phyloP scores from a whole-genome alignment of 495 filamentous ascomycete species.

The Peziza echinospora region DNA sequence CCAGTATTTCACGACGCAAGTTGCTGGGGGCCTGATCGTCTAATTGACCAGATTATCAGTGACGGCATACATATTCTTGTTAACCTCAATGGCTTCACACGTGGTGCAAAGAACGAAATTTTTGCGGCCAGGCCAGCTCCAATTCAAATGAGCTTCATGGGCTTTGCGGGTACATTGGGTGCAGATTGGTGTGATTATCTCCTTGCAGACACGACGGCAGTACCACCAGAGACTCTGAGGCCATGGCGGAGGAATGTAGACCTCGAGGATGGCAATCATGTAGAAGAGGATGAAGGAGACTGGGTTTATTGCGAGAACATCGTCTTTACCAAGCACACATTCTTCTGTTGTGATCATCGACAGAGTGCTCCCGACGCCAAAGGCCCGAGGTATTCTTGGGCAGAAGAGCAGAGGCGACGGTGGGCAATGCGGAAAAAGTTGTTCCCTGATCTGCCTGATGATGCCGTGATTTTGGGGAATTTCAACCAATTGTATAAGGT shows the following conservation, averaged over 20 bases:
- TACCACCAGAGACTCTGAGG: constrained; percentile 61
- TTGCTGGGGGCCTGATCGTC: constrained; percentile 58
- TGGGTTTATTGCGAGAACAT: constrained; percentile 98
- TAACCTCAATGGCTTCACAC: constrained; percentile 93
- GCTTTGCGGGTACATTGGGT: constrained; percentile 86
- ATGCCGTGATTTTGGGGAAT: constrained; percentile 83
- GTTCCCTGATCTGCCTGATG: constrained; percentile 64
- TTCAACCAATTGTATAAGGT: constrained; percentile 99
- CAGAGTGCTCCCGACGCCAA: constrained; percentile 68
- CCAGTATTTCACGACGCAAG: constrained; percentile 83
- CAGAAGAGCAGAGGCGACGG: constrained; percentile 58
- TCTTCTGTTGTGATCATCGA: constrained; percentile 95
- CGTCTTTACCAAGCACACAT: constrained; percentile 82
- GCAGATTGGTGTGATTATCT: constrained; percentile 99
- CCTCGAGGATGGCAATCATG: constrained; percentile 46
- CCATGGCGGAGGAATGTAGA: constrained; percentile 52
- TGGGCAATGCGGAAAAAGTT: constrained; percentile 93
- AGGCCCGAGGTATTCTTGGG: constrained; percentile 49
- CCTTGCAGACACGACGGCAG: constrained; percentile 68
- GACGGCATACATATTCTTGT: constrained; percentile 93
- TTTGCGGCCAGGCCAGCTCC: constrained; percentile 90
- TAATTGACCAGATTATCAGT: constrained; percentile 77
- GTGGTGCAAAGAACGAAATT: constrained; percentile 90
- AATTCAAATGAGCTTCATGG: constrained; percentile 99
- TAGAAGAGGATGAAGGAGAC: constrained; percentile 33